Percentiles rank a stretch among this genome's conserved stretches.
These are phyloP conservation scores for Globisporangium rhizosaccharum DNA, from an alignment of 352 stramenopile species.

Conservation along the genomic window DNA sequence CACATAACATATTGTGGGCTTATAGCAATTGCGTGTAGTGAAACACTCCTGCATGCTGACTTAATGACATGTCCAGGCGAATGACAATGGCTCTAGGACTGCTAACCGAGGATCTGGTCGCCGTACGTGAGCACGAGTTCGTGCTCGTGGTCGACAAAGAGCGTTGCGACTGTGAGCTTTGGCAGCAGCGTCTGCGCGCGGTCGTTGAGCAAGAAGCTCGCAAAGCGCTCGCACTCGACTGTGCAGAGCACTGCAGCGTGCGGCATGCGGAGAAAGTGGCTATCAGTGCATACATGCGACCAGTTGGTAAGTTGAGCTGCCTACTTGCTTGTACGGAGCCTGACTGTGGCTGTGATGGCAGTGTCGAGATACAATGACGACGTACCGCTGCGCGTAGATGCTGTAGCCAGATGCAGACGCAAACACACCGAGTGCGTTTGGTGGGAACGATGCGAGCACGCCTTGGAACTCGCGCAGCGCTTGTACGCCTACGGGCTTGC, in stretches of 20 bases:
- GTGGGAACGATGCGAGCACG: slow-evolving; percentile 41
- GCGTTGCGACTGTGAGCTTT: slow-evolving; percentile 51
- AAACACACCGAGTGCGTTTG: slow-evolving; percentile 53
- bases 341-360: too few species aligned
- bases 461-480: slow-evolving; percentile 72
- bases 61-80: not conserved
- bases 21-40: not conserved
- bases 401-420: slow-evolving; percentile 73
- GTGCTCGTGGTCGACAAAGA: slow-evolving; percentile 62
- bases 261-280: slow-evolving; percentile 59
- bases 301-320: not conserved
- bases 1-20: too few species aligned
- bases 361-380: not conserved
- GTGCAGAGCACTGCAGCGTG: slow-evolving; percentile 59
- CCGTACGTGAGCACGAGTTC: slow-evolving; percentile 71
- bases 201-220: slow-evolving; percentile 63
- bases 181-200: slow-evolving; percentile 48
- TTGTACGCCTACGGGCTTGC: slow-evolving; percentile 59
- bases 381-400: slow-evolving; percentile 62
- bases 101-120: slow-evolving; percentile 43
- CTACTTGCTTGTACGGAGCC: not conserved
- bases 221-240: slow-evolving; percentile 35
- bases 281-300: slow-evolving; percentile 4
- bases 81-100: not conserved
- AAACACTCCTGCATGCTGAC: not conserved